Percentiles rank a stretch among this genome's conserved stretches.
phyloP scores from a whole-genome alignment of 2,329 filamentous ascomycete genomes.

The Trichoderma semiorbis region DNA sequence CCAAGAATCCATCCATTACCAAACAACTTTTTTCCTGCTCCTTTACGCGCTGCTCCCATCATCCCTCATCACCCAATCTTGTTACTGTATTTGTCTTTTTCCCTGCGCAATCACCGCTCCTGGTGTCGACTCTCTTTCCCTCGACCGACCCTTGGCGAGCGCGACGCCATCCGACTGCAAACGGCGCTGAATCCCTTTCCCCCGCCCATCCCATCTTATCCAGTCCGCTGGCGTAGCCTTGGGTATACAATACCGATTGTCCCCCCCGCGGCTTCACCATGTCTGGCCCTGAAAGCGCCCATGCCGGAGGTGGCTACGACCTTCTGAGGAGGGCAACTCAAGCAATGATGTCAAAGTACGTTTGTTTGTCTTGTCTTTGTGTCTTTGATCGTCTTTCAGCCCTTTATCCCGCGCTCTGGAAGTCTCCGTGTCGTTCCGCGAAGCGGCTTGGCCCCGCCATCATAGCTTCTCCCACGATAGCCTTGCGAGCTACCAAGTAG shows the following conservation, averaged over 20 bases:
- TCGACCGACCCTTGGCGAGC: conserved; percentile 16
- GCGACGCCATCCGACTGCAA: conserved; percentile 18
- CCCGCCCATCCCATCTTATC: conserved; percentile 6
- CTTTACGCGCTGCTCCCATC: not conserved
- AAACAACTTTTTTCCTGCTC: not conserved
- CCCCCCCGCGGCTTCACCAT: conserved; percentile 34
- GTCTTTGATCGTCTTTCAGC: not conserved
- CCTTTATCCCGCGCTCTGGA: conserved; percentile 4
- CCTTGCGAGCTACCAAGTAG: conserved; percentile 8
- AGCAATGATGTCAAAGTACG: conserved; percentile 62
- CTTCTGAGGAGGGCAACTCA: conserved; percentile 59
- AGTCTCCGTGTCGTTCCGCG: conserved; percentile 10
- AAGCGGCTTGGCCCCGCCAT: conserved; percentile 12
- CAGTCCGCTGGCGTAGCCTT: conserved; percentile 1
- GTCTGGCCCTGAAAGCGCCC: conserved; percentile 47
- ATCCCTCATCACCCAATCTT: conserved; percentile 7
- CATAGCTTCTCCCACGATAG: not conserved
- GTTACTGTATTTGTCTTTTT: not conserved
- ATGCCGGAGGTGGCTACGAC: conserved; percentile 49
- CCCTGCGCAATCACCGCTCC: conserved; percentile 5
- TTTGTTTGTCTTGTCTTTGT: conserved; percentile 23
- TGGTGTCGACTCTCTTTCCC: not conserved
- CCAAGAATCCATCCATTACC: conserved; percentile 15
- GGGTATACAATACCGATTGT: not conserved
- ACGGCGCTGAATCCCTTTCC: not conserved